Evolutionary conservation across 805 yeast species (phyloP).

Genomic region (Saccharomycopsis sp.): DNA sequence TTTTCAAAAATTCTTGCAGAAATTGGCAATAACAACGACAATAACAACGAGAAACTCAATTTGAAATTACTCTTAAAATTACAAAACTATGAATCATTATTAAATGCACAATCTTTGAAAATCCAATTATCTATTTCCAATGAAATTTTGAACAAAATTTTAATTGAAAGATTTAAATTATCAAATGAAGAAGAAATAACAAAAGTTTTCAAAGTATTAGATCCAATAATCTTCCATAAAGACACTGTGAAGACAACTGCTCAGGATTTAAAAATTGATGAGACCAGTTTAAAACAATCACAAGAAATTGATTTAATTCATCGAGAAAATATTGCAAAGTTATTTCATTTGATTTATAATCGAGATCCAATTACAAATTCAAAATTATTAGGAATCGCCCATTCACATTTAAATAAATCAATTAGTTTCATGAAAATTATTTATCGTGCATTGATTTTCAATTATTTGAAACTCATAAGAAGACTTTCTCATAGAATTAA

Average conservation of each 20-base stretch:
- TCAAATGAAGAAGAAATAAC: conserved; percentile 44
- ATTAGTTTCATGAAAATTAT: conserved; percentile 52
- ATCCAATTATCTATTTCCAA: conserved; percentile 54
- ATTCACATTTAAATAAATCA: conserved; percentile 46
- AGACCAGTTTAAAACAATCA: conserved; percentile 21
- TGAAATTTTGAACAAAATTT: conserved; percentile 52
- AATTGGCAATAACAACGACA: neutral
- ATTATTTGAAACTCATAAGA: conserved; percentile 53
- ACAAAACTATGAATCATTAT: conserved; percentile 46
- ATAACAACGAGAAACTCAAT: conserved; percentile 4
- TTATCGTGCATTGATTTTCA: conserved; percentile 68
- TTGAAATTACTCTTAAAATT: conserved; percentile 34
- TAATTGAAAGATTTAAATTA: conserved; percentile 34
- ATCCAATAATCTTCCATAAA: conserved; percentile 41
- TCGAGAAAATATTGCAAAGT: conserved; percentile 61
- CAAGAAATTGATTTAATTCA: conserved; percentile 26
- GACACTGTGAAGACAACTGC: conserved; percentile 21
- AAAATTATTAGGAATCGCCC: conserved; percentile 37
- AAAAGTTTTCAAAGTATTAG: conserved; percentile 52
- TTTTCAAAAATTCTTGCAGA: conserved; percentile 24
- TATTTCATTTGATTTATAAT: conserved; percentile 56
- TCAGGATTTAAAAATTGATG: conserved; percentile 25
- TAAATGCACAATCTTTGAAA: conserved; percentile 41
- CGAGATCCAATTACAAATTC: conserved; percentile 40
- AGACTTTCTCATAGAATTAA: conserved; percentile 31